phyloP scores from a whole-genome alignment of 2,329 filamentous ascomycete species.

The Blastomyces silverae region DNA sequence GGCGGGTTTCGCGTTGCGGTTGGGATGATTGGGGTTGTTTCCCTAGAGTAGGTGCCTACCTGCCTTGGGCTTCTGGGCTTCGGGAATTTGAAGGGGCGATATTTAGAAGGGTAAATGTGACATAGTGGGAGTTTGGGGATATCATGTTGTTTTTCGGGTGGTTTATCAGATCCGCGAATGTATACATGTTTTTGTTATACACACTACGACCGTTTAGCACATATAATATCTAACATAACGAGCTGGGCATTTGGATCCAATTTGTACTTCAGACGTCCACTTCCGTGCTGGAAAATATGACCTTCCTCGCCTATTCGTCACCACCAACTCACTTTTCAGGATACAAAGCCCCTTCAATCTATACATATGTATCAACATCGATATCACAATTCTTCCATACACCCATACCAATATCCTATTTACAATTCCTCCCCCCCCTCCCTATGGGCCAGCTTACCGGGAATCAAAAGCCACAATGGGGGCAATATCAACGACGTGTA shows the following conservation, averaged over 20 bases:
- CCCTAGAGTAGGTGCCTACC: background rate
- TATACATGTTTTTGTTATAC: background rate
- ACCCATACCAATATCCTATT: too few relatives aligned
- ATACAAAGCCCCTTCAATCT: too few relatives aligned
- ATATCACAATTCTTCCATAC: too few relatives aligned
- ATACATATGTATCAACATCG: too few relatives aligned
- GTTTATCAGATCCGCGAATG: background rate
- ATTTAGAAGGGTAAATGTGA: background rate
- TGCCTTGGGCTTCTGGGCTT: background rate
- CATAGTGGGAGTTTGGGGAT: background rate
- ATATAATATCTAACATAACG: background rate
- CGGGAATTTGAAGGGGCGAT: background rate
- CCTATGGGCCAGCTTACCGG: too few relatives aligned
- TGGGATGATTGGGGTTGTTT: constrained; percentile 38
- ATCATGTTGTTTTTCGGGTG: background rate
- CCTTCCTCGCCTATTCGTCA: too few relatives aligned
- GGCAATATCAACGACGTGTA: too few relatives aligned
- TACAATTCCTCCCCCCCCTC: too few relatives aligned
- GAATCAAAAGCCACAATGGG: too few relatives aligned
- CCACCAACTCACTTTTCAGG: too few relatives aligned
- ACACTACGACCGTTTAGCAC: background rate
- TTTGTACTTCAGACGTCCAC: background rate
- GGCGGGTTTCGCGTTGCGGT: constrained; percentile 53
- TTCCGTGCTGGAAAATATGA: too few relatives aligned
- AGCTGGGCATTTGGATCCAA: background rate